Conservation (phyloP, 2,329 filamentous ascomycete species). For the Graphilbum sp. region DNA sequence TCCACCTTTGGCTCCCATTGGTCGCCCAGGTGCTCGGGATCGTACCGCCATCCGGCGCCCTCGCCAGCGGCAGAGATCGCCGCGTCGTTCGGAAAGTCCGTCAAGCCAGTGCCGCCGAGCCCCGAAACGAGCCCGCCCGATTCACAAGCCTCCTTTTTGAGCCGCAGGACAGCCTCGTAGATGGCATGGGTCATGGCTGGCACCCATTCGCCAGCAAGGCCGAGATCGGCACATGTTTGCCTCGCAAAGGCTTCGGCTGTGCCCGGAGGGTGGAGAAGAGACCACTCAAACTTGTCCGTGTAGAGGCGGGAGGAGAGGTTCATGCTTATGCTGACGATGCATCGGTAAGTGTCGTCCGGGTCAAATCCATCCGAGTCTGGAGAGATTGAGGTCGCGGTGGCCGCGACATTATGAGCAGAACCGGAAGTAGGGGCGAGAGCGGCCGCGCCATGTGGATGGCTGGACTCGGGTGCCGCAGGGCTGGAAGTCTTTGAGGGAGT, state of each 20-base stretch:
- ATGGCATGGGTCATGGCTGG: constrained; percentile 91
- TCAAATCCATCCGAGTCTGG: constrained; percentile 61
- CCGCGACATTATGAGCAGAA: constrained; percentile 37
- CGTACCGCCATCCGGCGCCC: constrained; percentile 79
- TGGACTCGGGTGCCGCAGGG: constrained; percentile 8
- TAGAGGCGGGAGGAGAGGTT: constrained; percentile 85
- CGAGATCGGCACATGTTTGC: constrained; percentile 82
- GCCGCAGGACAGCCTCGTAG: constrained; percentile 78
- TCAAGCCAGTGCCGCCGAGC: constrained; percentile 29
- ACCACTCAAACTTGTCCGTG: constrained; percentile 97
- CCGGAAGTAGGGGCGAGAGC: not conserved
- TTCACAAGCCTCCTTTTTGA: constrained; percentile 95
- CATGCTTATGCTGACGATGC: constrained; percentile 78
- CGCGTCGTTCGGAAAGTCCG: constrained; percentile 77
- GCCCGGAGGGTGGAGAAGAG: constrained; percentile 75
- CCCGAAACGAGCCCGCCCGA: constrained; percentile 72
- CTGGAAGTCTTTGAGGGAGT: constrained; percentile 7
- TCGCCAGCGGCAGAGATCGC: constrained; percentile 25
- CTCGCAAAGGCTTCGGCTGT: constrained; percentile 87
- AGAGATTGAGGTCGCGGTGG: constrained; percentile 47
- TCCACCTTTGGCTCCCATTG: constrained; percentile 77
- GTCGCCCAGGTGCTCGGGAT: constrained; percentile 73
- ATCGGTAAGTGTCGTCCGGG: constrained; percentile 87
- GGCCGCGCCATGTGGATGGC: not conserved
- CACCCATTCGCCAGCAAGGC: constrained; percentile 82